These are phyloP conservation scores for Carex scoparia DNA, from an alignment of 176 grass and related monocot species.

Conservation along the genomic window DNA sequence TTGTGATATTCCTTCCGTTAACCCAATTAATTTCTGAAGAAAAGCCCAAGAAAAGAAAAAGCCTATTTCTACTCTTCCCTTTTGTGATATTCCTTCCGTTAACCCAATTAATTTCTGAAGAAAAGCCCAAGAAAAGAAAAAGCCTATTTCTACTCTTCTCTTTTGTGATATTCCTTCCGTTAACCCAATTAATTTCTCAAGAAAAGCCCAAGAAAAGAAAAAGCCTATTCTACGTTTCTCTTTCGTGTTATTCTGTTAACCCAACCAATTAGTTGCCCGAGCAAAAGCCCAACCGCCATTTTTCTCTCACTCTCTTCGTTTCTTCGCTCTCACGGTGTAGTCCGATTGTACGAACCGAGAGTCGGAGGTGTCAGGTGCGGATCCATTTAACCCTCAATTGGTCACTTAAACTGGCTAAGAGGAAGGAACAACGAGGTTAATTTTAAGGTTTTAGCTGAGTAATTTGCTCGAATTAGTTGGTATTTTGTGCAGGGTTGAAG, in stretches of 20 bases:
- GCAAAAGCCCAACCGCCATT: slow-evolving; percentile 9
- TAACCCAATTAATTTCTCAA: too few relatives aligned
- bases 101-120: too few relatives aligned
- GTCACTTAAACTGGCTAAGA: not conserved
- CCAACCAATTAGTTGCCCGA: not conserved
- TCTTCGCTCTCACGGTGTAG: not conserved
- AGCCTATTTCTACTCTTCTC: too few relatives aligned
- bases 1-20: not conserved
- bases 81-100: too few relatives aligned
- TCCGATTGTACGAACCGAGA: not conserved
- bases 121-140: too few relatives aligned
- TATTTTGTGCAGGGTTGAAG: slow-evolving; percentile 10
- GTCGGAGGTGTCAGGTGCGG: not conserved
- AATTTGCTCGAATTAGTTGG: not conserved
- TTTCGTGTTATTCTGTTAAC: not conserved
- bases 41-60: too few relatives aligned
- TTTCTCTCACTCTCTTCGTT: not conserved
- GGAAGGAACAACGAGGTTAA: not conserved
- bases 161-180: too few relatives aligned
- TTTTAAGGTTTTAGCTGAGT: not conserved
- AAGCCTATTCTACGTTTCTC: not conserved
- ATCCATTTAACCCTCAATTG: slow-evolving; percentile 10
- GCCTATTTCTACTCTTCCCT: too few relatives aligned
- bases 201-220: too few relatives aligned
- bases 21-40: not conserved